Evolutionary conservation across 2,329 filamentous ascomycete species (phyloP), one percentile per base, ranked within the genome.

Genomic region (Claviceps pazoutovae): DNA sequence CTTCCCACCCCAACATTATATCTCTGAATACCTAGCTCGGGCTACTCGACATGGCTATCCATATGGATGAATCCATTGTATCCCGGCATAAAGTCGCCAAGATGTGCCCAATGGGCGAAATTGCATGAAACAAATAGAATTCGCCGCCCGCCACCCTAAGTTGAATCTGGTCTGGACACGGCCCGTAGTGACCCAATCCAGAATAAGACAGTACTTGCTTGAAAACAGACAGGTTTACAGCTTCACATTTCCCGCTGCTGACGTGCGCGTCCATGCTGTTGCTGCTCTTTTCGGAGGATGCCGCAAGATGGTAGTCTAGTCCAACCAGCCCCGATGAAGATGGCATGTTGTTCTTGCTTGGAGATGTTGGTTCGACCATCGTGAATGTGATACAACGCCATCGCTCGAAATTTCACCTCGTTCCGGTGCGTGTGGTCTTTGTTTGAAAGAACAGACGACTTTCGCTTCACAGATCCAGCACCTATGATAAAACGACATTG

Each of bases 51-150:
- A 43, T 16, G 8, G 41, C 41, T 11, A 4, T 34, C 30, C 30
- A 34, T 30, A 8, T 34, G 30, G 9, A 34, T 11, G 9, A 21
- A 17, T n/a, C n/a, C 23, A 38, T 38, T 50, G 44, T 44, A 39
- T 17, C 5, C 16, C 19, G 19, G 39, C n/a, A 46, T 36, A 14
- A 23, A 34, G 14, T 23, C 16, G 48, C 45, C 26, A 30, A 43
- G 37, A 34, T 14, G 45, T 51, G 51, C 48, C 51, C 48, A 53
- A 53, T 39, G 44, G 16, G 43, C 38, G 36, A 48, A 50, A 23
- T n/a, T 44, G 36, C 16, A 42, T 21, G 36, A 45, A 38, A 48
- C 9, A 44, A 46, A 34, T 39, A 16, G 42, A 34, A 7, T 37
- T 50, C 49, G 42, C 42, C 49, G 48, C 41, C 26, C 42, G 26